phyloP scores from a whole-genome alignment of 225 moss, liverwort and hornwort genomes.

The Anthoceros angustus region DNA sequence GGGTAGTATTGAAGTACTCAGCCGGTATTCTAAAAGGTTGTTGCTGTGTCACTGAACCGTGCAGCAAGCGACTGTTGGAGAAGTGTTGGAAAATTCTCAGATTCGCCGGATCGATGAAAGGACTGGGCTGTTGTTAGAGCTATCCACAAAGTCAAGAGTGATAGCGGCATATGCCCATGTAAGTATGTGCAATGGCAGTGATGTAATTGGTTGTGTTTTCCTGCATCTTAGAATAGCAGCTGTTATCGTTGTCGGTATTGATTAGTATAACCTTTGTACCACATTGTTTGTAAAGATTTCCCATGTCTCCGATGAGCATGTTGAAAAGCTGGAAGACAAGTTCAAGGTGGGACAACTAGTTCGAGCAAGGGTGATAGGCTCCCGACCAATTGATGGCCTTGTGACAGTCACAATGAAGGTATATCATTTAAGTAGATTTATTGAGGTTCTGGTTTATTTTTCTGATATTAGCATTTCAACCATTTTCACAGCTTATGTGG shows the following conservation, averaged over 20 bases:
- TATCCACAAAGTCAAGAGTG: constrained; percentile 39
- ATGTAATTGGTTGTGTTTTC: not conserved
- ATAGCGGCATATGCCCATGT: constrained; percentile 83
- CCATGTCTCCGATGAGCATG: constrained; percentile 66
- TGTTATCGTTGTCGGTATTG: not conserved
- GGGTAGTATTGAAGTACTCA: too few species aligned
- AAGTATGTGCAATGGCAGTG: constrained; percentile 8
- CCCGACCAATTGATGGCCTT: constrained; percentile 78
- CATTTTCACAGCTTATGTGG: not conserved
- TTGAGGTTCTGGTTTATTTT: not conserved
- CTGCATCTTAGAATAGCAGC: not conserved
- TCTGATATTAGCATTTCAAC: not conserved
- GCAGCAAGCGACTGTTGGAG: constrained; percentile 24
- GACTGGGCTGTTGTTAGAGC: constrained; percentile 78
- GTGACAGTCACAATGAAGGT: constrained; percentile 15
- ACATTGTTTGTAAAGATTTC: constrained; percentile 41
- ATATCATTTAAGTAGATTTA: not conserved
- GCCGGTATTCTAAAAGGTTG: too few species aligned
- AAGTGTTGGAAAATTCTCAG: constrained; percentile 43
- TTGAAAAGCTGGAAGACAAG: constrained; percentile 78
- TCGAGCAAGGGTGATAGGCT: constrained; percentile 58
- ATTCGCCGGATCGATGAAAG: constrained; percentile 74
- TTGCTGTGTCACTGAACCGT: not conserved
- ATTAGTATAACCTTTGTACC: too few species aligned
- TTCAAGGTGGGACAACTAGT: constrained; percentile 66